A percentile compares a stretch with the other conserved stretches of the same genome.
These are phyloP conservation scores for Larix sibirica DNA, from an alignment of 83 land plant genomes.

Conservation along the genomic window DNA sequence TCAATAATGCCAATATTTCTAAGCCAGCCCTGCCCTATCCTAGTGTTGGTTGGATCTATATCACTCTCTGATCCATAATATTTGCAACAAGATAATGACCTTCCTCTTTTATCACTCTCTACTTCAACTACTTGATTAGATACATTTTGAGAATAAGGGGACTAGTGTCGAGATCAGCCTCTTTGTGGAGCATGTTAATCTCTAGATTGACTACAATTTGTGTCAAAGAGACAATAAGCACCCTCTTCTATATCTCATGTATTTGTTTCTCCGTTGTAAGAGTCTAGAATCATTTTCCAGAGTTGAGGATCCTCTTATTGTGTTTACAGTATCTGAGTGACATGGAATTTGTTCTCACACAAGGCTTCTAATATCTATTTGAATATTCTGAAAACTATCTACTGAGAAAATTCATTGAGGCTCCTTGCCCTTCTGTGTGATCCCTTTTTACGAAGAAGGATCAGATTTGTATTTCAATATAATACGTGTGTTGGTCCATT, in stretches of 20 bases:
- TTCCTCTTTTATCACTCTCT: slow-evolving; percentile 22
- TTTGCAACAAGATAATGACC: slow-evolving; percentile 28
- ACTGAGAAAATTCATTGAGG: slow-evolving; percentile 22
- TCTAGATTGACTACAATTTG: background rate
- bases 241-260: background rate
- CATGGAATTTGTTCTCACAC: too few relatives aligned
- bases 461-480: background rate
- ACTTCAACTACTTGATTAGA: background rate
- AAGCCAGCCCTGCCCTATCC: background rate
- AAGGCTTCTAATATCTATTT: slow-evolving; percentile 27
- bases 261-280: background rate
- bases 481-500: background rate
- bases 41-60: background rate
- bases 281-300: slow-evolving; percentile 3
- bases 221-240: slow-evolving; percentile 5
- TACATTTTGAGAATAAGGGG: slow-evolving; percentile 1
- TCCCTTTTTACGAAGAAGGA: slow-evolving; percentile 16
- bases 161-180: slow-evolving; percentile 29
- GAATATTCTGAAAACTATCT: background rate
- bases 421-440: slow-evolving; percentile 39
- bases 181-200: slow-evolving; percentile 14
- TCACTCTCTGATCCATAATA: slow-evolving; percentile 19
- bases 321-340: too few relatives aligned
- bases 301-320: background rate
- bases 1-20: background rate